Conservation (phyloP, 2,329 filamentous ascomycete species). For the Thelonectria discophora region DNA sequence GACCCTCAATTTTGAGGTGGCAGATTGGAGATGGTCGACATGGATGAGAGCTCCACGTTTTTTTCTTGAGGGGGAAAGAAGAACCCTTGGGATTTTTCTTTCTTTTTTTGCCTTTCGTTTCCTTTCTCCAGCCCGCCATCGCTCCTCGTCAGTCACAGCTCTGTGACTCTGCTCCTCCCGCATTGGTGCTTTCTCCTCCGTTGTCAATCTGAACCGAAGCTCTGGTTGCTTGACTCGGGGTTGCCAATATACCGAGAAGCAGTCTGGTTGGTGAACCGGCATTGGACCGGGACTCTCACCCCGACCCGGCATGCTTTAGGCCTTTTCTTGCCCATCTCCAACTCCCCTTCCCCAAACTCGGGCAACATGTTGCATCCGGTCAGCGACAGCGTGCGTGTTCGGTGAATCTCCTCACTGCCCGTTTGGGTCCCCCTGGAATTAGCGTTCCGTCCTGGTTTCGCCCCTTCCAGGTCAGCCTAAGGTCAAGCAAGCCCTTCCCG, state of each 20-base stretch:
- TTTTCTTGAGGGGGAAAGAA: constrained; percentile 3
- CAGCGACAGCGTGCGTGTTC: background rate
- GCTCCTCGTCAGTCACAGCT: constrained; percentile 8
- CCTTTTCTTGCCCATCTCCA: constrained; percentile 1
- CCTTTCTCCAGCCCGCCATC: background rate
- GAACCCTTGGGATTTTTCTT: constrained; percentile 18
- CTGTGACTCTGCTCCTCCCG: background rate
- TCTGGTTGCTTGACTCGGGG: constrained; percentile 4
- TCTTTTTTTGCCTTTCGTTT: too few relatives aligned
- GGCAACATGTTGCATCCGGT: background rate
- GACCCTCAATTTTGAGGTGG: constrained; percentile 33
- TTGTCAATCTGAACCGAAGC: background rate
- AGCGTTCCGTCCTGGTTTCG: constrained; percentile 17
- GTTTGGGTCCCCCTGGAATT: constrained; percentile 23
- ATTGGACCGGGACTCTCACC: constrained; percentile 29
- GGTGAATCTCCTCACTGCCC: constrained; percentile 6
- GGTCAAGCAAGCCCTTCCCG: constrained; percentile 4
- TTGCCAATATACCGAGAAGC: background rate
- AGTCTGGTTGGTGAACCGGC: background rate
- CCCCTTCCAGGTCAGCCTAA: background rate
- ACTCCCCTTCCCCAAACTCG: constrained; percentile 18
- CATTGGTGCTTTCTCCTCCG: background rate
- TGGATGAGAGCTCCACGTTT: constrained; percentile 23
- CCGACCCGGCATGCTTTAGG: constrained; percentile 23
- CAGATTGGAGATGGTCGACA: constrained; percentile 30